Evolutionary conservation across 768 basidiomycete species (phyloP), one percentile per base, ranked within the genome.

Genomic region (Myochromella boudieri): DNA sequence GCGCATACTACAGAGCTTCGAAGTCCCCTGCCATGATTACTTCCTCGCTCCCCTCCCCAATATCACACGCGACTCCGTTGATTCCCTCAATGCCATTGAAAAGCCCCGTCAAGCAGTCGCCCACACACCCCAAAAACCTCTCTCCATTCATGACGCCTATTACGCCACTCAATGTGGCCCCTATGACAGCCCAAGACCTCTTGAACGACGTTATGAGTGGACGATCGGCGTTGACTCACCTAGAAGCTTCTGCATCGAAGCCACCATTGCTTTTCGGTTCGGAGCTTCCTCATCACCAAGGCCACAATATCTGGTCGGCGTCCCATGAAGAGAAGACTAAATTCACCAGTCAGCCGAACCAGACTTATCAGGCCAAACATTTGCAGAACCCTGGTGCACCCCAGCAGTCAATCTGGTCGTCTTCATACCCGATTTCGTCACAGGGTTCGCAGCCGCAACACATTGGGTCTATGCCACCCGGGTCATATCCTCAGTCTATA

Each of bases 221-320:
- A 27, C 63, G 67, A 4, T 33, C 52, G 18, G 51, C 42, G 43
- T 46, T 37, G 34, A 54, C 38, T 31, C 41, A 57, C 32, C 20
- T 59, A 46, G 62, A 65, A 44, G 62, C 63, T 12, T 60, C 67
- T 6, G 64, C 71, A 3, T 66, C 70, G 1, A 70, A 71, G 38
- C 65, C 78, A 0, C 68, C 69, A 37, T 69, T 77, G 17, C 66
- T 81, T 21, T 82, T 86, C 53, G 76, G 80, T 17, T 72, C 77
- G 6, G 77, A 77, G 4, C 63, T 67, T 6, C 55, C 70, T 2
- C 71, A 69, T 54, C 65, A 65, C n/a, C 68, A 71, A 6, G 64
- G 65, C 25, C 69, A 75, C 39, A 86, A 81, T 1, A 88, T 87
- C 31, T 87, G 87, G 86, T 81, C 85, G 3, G 73, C 82, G 11